Evolutionary conservation across 805 yeast species (phyloP), one percentile per base, ranked within the genome.

Genomic region (Candida maesae): DNA sequence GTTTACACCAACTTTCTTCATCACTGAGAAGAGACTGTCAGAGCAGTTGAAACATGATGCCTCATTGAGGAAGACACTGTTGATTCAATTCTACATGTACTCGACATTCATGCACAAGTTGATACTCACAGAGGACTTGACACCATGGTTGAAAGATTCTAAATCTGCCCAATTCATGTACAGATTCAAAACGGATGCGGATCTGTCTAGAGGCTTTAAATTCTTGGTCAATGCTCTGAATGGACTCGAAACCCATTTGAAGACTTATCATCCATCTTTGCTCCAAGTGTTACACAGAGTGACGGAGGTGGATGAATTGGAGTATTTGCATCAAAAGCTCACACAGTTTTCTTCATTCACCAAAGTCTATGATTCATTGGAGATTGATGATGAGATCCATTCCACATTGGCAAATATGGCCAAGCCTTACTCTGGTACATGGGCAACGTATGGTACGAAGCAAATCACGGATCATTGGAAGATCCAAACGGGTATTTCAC

Each of bases 401-500:
- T 24, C 39, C 15, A 18, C 31, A 2, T 16, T 47, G 13, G 23
- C 25, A 2, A 46, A 43, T 21, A 42, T 38, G 26, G 18, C 24
- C 3, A 30, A 35, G 3, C 38, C 44, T 13, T 46, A 44, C 18
- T 38, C 43, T 7, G 43, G 47, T 26, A 48, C 35, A 25, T 54
- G 58, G 56, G 58, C 60, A 9, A 12, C 32, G 6, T 47, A 42
- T 29, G 61, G 61, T 14, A 51, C 58, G 3, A 18, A 41, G 7
- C 51, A 42, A 34, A 47, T 57, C 28, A 63, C 65, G 2, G 51
- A 53, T 19, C 56, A 59, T 18, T 70, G 73, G 75, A 67, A 63
- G 36, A 59, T 60, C 5, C 46, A 50, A 10, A 67, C 70, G 3
- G 78, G 77, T 0, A 35, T 72, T 13, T 60, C 61, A 2, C 31